Base-by-base conservation (phyloP, 768 basidiomycete genomes). In the Trametes punicea region DNA sequence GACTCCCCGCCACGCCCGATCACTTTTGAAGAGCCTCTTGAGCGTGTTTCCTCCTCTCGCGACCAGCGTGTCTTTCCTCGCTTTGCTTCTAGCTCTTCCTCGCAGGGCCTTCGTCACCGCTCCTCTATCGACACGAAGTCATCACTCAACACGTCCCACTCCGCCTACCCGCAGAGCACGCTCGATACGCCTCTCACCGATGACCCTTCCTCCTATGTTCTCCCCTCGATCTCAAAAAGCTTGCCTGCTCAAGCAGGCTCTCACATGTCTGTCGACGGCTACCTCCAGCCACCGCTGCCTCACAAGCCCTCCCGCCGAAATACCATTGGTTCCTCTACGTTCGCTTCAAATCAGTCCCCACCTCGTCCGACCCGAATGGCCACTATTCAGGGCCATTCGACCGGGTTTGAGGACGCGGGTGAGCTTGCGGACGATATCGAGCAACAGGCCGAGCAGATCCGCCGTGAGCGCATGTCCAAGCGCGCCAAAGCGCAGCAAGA, bases 361-460 rank as follows among this genome's bases (percentile, higher is more conserved):
- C 52, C 57, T 33, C 63, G 45, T 34, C 61, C 63, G 26, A 47
- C 55, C 21, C 64, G 64, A 6, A 62, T 46, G 59, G 42, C 59
- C 51, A 68, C 65, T 6, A 39, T 63, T n/a, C 60, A 62, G 29
- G 31, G 48, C 5, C 64, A 63, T 8, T 38, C 50, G 6, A 40
- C 30, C 46, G 11, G 63, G 39, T 51, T 63, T 47, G 78, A 81
- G 45, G 75, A 75, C 4, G 62, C 65, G 0, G 78, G 73, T 30
- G 87, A 83, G 62, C 77, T 93, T 0, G 87, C 86, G 39, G 77
- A 81, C 27, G 91, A 93, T 65, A 97, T 97, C 40, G 81, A 93
- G 64, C 76, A 85, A n/a, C 89, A 94, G 62, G 92, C 91, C 0
- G 93, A 96, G 62, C 83, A 84, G 60, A 93, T 97, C 50, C 75